Base-by-base conservation (phyloP, 2,329 filamentous ascomycete genomes). In the Metarhizium robertsii region DNA sequence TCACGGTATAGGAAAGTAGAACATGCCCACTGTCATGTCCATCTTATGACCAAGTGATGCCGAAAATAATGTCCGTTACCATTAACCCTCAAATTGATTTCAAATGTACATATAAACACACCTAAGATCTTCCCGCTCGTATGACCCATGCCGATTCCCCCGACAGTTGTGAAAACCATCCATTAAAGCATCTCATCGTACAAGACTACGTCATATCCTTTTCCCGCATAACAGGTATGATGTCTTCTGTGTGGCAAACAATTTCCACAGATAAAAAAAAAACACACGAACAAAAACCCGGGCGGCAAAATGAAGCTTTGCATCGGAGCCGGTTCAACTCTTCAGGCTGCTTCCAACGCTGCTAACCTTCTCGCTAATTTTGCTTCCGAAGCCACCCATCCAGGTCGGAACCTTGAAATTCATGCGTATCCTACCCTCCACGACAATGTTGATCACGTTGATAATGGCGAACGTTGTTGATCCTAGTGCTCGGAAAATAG, bases 401-500 rank as follows among this genome's bases (percentile, higher is more conserved):
- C 75, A 78, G 58, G 71, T 67, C 14, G 63, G 63, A 59, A 75
- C 65, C 71, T 80, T 81, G 48, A 84, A 69, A 53, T 72, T 80
- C 62, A 84, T 71, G 49, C 79, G 73, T 18, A 96, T 81, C 62
- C 90, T 84, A 0, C 91, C 92, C 71, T 99, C 92, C 42, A 94
- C 90, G 42, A 95, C 77, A 66, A 85, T 86, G 67, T 95, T 92
- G 55, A 99, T 74, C 38, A 86, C 75, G 66, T 95, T 92, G 65
- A 97, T 85, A 57, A 96, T 70, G 2, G 89, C 85, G 73, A 95
- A 99, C 0, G 89, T 82, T 0, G 85, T 85, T 10, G 81, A 87
- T 0, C 94, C 94, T 2, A 96, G 69, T 1, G 90, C 92, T 60
- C 94, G 84, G 79, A 99, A 96, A 6, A 94, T 75, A 1, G 95